phyloP scores from a whole-genome alignment of 352 stramenopile species.

The Phytophthora meadii region DNA sequence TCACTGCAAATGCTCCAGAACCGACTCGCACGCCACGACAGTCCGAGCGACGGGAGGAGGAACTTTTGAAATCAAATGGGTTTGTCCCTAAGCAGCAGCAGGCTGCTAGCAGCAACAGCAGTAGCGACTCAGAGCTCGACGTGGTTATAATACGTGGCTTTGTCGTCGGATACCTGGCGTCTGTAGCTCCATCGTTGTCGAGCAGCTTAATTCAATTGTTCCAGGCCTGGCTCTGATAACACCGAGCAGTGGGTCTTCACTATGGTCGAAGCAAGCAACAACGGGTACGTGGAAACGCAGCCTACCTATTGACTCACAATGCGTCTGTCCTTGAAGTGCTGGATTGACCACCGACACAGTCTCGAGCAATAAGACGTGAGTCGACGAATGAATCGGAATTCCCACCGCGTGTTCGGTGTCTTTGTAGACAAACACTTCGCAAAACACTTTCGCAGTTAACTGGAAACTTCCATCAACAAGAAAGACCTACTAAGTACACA shows the following conservation, averaged over 20 bases:
- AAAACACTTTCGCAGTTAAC: too few species aligned
- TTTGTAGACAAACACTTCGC: background rate
- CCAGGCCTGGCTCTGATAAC: background rate
- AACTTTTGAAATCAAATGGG: slow-evolving; percentile 1
- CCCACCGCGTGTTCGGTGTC: background rate
- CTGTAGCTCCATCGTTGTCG: background rate
- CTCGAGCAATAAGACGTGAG: background rate
- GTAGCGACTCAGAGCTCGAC: background rate
- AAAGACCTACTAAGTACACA: too few species aligned
- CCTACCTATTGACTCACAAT: slow-evolving; percentile 1
- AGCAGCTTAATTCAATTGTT: slow-evolving; percentile 1
- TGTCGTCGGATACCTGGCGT: background rate
- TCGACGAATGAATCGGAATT: slow-evolving; percentile 5
- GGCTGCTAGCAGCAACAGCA: too few species aligned
- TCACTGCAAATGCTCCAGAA: background rate
- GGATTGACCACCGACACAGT: background rate
- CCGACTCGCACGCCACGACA: slow-evolving; percentile 7
- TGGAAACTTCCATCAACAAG: too few species aligned
- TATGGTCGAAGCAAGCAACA: background rate
- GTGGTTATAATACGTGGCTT: background rate
- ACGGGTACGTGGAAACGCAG: slow-evolving; percentile 9
- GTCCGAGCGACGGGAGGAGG: background rate
- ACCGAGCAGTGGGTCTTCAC: background rate
- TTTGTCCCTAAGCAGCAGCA: background rate
- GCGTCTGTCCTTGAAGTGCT: background rate